Evolutionary conservation across 345 rosid species (phyloP).

Genomic region (Erodium maritimum): DNA sequence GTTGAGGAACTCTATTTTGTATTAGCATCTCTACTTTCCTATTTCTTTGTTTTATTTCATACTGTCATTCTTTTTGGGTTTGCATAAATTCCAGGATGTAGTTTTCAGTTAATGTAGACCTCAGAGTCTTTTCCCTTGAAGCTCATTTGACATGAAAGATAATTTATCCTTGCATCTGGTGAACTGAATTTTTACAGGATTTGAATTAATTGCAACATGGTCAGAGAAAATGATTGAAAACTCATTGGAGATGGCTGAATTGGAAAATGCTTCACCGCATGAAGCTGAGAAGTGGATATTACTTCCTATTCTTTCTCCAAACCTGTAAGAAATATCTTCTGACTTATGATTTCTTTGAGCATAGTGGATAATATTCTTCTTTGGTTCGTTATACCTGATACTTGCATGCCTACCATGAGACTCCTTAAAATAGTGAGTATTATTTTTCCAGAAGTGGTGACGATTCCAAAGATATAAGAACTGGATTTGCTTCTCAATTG

Average conservation of each 20-base stretch:
- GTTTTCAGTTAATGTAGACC: slow-evolving; percentile 6
- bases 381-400: not conserved
- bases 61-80: not conserved
- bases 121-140: slow-evolving; percentile 3
- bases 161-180: slow-evolving; percentile 11
- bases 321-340: slow-evolving; percentile 40
- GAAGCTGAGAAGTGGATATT: slow-evolving; percentile 84
- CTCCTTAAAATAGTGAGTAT: not conserved
- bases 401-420: not conserved
- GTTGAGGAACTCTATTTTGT: no score
- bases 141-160: not conserved
- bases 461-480: slow-evolving; percentile 39
- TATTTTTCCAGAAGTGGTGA: slow-evolving; percentile 32
- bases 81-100: no score
- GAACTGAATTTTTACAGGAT: slow-evolving; percentile 38
- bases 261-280: slow-evolving; percentile 84
- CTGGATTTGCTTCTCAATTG: slow-evolving; percentile 81
- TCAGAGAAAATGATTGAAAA: slow-evolving; percentile 60
- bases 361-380: not conserved
- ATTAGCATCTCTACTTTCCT: not conserved
- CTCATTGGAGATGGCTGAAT: slow-evolving; percentile 89
- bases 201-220: slow-evolving; percentile 63
- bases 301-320: slow-evolving; percentile 45
- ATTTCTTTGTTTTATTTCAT: not conserved
- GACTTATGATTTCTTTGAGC: not conserved